phyloP scores from a whole-genome alignment of 768 basidiomycete genomes.

The Termitomyces sp. region DNA sequence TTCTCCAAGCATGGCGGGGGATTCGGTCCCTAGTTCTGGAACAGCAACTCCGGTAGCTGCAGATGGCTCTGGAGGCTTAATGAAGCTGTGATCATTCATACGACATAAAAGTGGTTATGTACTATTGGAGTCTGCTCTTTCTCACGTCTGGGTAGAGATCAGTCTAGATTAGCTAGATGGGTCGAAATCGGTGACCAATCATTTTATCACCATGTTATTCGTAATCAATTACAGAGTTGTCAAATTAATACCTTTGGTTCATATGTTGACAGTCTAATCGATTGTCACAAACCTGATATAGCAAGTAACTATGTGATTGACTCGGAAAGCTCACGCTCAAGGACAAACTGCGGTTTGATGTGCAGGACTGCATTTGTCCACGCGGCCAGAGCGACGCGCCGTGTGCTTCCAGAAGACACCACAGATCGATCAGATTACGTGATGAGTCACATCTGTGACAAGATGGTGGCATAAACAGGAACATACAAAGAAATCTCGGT shows the following conservation, averaged over 20 bases:
- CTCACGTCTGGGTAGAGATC: background rate
- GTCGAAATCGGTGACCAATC: background rate
- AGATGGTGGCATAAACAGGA: constrained; percentile 7
- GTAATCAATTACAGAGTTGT: background rate
- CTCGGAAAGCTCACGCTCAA: background rate
- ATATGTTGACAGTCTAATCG: background rate
- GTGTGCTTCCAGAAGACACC: constrained; percentile 6
- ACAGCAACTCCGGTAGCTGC: constrained; percentile 35
- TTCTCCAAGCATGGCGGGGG: constrained; percentile 30
- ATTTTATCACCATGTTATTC: background rate
- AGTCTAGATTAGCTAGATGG: background rate
- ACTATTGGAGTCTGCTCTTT: background rate
- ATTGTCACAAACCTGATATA: background rate
- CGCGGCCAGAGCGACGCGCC: background rate
- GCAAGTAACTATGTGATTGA: background rate
- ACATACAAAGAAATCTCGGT: constrained; percentile 19
- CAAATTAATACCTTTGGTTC: background rate
- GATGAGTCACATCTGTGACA: constrained; percentile 14
- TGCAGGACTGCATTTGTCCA: background rate
- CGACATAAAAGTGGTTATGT: background rate
- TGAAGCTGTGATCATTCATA: constrained; percentile 12
- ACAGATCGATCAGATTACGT: constrained; percentile 8
- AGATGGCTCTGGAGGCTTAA: constrained; percentile 15
- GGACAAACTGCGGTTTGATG: background rate
- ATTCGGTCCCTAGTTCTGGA: constrained; percentile 39